Evolutionary conservation across 1,284 basidiomycete species (phyloP), one percentile per base, ranked within the genome.

Genomic region (Papiliotrema laurentii): DNA sequence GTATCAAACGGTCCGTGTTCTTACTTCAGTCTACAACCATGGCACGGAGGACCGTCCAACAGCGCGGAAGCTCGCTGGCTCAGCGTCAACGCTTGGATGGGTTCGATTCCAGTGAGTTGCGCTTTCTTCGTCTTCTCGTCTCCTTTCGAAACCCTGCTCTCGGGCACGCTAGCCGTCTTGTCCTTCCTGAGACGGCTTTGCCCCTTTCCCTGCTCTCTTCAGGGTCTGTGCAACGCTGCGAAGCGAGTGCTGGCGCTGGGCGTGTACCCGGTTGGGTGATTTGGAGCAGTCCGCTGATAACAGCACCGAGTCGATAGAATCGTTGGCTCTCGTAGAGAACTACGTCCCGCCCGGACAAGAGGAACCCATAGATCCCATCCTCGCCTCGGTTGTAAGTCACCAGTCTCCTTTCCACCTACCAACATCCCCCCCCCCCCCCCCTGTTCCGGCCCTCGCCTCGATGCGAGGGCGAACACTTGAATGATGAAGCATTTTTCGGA

Each of bases 71-170:
- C 45, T 70, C 4, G 61, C 66, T 10, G 66, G 66, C 3, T 64
- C 62, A 0, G 45, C 56, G 2, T 55, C 53, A 18, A 61, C 59
- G 1, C 57, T 72, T 1, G 70, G 70, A 16, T 72, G 70, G 70
- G 76, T 86, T 83, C 74, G 93, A 89, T 76, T 89, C 84, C 45
- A 94, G 88, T 85, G 68, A 61, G 85, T 35, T 38, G n/a, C n/a
- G n/a, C n/a, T n/a, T n/a, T n/a, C n/a, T n/a, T n/a, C n/a, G n/a
- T n/a, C n/a, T n/a, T n/a, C n/a, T n/a, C n/a, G n/a, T n/a, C n/a
- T n/a, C n/a, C n/a, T n/a, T n/a, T n/a, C n/a, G n/a, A n/a, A n/a
- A 14, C 7, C 31, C 4, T 18, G 19, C 5, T n/a, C 7, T 2
- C 37, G 14, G 19, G n/a, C 21, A 21, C 21, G 19, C 5, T 4